These are phyloP conservation scores for Neurospora hispaniola DNA, from an alignment of 495 filamentous ascomycete species.

Conservation along the genomic window DNA sequence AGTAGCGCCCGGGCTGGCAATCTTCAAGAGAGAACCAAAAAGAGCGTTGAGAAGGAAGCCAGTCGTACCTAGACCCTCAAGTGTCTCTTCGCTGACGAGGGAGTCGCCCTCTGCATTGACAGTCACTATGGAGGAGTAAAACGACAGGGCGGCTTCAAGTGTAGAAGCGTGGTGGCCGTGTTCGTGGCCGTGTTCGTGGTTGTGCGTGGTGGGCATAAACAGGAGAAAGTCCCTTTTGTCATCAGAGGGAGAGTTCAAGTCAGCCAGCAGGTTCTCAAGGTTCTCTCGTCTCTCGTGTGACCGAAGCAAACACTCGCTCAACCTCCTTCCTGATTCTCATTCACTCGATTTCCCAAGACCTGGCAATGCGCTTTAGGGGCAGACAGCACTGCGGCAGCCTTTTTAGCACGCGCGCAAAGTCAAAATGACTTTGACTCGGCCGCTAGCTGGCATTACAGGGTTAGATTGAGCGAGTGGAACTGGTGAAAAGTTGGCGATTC, in stretches of 20 bases:
- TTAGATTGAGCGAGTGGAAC: not conserved
- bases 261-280: slow-evolving; percentile 12
- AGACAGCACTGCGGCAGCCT: not conserved
- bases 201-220: slow-evolving; percentile 61
- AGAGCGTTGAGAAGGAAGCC: slow-evolving; percentile 60
- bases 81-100: slow-evolving; percentile 73
- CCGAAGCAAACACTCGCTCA: not conserved
- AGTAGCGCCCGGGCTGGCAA: slow-evolving; percentile 31
- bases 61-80: slow-evolving; percentile 90
- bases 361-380: not conserved
- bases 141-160: slow-evolving; percentile 78
- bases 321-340: not conserved
- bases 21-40: slow-evolving; percentile 54
- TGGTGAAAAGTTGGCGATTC: not conserved
- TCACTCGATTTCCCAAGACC: not conserved
- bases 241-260: slow-evolving; percentile 1
- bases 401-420: not conserved
- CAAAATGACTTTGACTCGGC: not conserved
- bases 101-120: slow-evolving; percentile 93
- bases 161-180: slow-evolving; percentile 49
- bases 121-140: slow-evolving; percentile 83
- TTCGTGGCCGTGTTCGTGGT: slow-evolving; percentile 36
- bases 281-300: not conserved
- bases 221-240: slow-evolving; percentile 81
- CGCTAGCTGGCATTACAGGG: not conserved